Evolutionary conservation across 306 rosid genomes (phyloP), one percentile per base, ranked within the genome.

Genomic region (Potentilla sterilis): DNA sequence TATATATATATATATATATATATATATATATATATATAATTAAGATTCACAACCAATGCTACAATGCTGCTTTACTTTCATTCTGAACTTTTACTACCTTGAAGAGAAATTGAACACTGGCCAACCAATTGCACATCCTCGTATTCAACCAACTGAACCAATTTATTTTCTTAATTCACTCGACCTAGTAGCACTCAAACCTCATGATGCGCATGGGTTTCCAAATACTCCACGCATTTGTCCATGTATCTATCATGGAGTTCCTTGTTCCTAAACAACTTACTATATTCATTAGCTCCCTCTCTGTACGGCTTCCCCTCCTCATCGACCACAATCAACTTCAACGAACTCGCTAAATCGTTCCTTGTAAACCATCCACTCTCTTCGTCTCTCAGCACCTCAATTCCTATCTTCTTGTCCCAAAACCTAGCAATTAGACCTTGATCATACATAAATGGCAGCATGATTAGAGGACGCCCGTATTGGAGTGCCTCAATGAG

Each of bases 321-420:
- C 34, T 66, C 70, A 40, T 41, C 51, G 7, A 66, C 49, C 70
- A 40, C 70, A 41, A 41, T 6, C 70, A 66, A 41, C 9, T 19
- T 66, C 49, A 66, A n/a, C 0, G 34, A 38, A 7, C 19, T 41
- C 3, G 70, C 70, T 32, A 66, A 38, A 32, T 40, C 46, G 7
- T 41, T 41, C 28, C 70, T 38, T 5, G 48, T 66, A 66, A 66
- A 66, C 51, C 34, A 41, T 9, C 70, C 70, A 40, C 5, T n/a
- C 41, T 66, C 70, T 40, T 66, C 70, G 14, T 66, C 48, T 66
- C 70, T 66, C 32, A 49, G 49, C 4, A 66, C 49, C 32, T 66
- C 70, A 8, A 10, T 11, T 6, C 92, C 88, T 1, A 75, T 44
- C 48, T 68, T 67, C 41, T 40, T 83, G 19, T 81, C 88, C 79